Conservation (phyloP, 805 yeast genomes). For the Myxozyma kluyveri region DNA sequence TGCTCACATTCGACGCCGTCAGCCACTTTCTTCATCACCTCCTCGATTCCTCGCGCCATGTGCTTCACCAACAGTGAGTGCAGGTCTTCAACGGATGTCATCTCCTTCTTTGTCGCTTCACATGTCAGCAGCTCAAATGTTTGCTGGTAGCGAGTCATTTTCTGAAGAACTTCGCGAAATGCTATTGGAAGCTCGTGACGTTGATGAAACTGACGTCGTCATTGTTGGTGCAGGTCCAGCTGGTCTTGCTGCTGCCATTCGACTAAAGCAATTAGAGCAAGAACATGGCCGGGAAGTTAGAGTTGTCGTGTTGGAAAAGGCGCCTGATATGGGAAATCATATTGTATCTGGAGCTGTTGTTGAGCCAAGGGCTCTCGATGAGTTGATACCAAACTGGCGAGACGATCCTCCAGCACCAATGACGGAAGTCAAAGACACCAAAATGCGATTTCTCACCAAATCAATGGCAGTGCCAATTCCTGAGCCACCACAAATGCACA, state of each 20-base stretch:
- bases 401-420: constrained; percentile 44
- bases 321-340: constrained; percentile 85
- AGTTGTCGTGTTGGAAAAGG: constrained; percentile 88
- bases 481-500: constrained; percentile 88
- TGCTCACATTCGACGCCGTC: neutral
- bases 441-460: constrained; percentile 65
- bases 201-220: constrained; percentile 87
- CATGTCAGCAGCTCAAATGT: no score
- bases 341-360: constrained; percentile 90
- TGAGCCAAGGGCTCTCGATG: constrained; percentile 85
- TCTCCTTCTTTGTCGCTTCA: no score
- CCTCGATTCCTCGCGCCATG: neutral
- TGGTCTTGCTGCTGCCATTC: constrained; percentile 90
- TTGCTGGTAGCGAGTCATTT: no score
- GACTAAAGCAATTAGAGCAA: constrained; percentile 71
- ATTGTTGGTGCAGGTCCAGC: constrained; percentile 99
- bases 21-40: neutral
- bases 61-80: neutral
- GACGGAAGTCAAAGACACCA: constrained; percentile 72
- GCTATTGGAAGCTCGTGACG: constrained; percentile 49
- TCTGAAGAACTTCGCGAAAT: constrained; percentile 8
- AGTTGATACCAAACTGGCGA: constrained; percentile 67
- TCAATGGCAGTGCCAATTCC: constrained; percentile 70
- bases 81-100: neutral
- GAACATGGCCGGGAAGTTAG: constrained; percentile 65